phyloP scores from a whole-genome alignment of 805 yeast genomes.

The Maudiozyma barnettii region DNA sequence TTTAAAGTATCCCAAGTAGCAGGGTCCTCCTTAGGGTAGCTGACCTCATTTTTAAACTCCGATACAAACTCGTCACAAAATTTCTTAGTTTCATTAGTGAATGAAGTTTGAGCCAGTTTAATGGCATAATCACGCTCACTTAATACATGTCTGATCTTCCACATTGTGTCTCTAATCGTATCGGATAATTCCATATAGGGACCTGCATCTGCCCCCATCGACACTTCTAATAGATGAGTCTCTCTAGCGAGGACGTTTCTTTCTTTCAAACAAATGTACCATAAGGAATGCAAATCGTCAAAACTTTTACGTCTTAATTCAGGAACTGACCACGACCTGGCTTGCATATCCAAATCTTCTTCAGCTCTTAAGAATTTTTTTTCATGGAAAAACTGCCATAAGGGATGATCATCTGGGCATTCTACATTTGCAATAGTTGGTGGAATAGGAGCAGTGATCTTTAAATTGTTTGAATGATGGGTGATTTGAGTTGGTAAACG shows the following conservation, averaged over 20 bases:
- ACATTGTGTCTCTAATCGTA: slow-evolving; percentile 51
- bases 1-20: slow-evolving; percentile 60
- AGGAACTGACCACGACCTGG: slow-evolving; percentile 79
- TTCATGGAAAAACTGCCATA: slow-evolving; percentile 83
- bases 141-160: slow-evolving; percentile 76
- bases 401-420: slow-evolving; percentile 78
- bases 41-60: slow-evolving; percentile 33
- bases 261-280: slow-evolving; percentile 83
- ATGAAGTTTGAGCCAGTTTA: slow-evolving; percentile 44
- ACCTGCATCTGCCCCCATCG: slow-evolving; percentile 33
- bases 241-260: slow-evolving; percentile 74
- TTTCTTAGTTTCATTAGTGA: slow-evolving; percentile 33
- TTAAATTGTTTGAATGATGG: slow-evolving; percentile 29
- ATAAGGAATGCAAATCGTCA: slow-evolving; percentile 81
- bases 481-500: slow-evolving; percentile 21
- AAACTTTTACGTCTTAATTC: slow-evolving; percentile 87
- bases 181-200: slow-evolving; percentile 30
- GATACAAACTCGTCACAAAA: slow-evolving; percentile 37
- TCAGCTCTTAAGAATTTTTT: slow-evolving; percentile 51
- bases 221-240: slow-evolving; percentile 36
- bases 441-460: slow-evolving; percentile 70
- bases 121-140: slow-evolving; percentile 75
- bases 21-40: slow-evolving; percentile 43
- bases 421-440: slow-evolving; percentile 69
- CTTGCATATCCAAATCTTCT: slow-evolving; percentile 42